Evolutionary conservation across 2,329 filamentous ascomycete species (phyloP).

Genomic region (Penicillium sp.): DNA sequence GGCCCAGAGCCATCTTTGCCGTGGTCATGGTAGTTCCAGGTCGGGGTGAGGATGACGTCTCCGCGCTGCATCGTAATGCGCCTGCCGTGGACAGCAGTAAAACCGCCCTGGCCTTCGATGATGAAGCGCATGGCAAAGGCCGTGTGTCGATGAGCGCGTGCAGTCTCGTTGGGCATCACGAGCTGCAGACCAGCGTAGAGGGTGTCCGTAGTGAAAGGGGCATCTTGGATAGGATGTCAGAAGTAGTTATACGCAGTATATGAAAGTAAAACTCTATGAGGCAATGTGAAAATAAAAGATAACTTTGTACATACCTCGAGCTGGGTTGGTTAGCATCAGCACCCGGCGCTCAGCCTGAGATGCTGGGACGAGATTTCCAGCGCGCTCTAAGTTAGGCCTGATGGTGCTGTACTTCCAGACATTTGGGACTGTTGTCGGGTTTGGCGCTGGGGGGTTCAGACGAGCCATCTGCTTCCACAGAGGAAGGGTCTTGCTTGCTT

Average conservation of each 20-base stretch:
- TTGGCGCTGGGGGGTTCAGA: conserved; percentile 42
- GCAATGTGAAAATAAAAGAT: background rate
- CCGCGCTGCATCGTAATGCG: conserved; percentile 46
- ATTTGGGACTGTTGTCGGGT: conserved; percentile 36
- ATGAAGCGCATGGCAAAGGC: conserved; percentile 52
- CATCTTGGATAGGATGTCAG: conserved; percentile 26
- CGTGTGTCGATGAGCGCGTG: conserved; percentile 49
- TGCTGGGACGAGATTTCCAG: conserved; percentile 32
- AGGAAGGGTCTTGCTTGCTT: conserved; percentile 27
- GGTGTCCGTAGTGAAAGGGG: conserved; percentile 51
- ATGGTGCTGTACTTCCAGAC: conserved; percentile 33
- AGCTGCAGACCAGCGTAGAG: conserved; percentile 51
- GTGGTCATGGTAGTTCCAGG: conserved; percentile 54
- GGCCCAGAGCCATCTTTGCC: conserved; percentile 49
- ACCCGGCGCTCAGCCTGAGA: conserved; percentile 35
- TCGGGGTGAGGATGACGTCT: conserved; percentile 51
- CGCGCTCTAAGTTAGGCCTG: conserved; percentile 28
- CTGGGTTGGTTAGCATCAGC: conserved; percentile 37
- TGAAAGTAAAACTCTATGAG: background rate
- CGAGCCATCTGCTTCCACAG: conserved; percentile 45
- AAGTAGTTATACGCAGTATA: background rate
- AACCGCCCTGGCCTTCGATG: conserved; percentile 49
- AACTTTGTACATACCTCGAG: conserved; percentile 17
- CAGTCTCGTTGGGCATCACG: conserved; percentile 49
- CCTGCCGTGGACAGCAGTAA: conserved; percentile 50